Conservation (phyloP, 176 grass and related monocot species). For the Phoenix roebelenii region DNA sequence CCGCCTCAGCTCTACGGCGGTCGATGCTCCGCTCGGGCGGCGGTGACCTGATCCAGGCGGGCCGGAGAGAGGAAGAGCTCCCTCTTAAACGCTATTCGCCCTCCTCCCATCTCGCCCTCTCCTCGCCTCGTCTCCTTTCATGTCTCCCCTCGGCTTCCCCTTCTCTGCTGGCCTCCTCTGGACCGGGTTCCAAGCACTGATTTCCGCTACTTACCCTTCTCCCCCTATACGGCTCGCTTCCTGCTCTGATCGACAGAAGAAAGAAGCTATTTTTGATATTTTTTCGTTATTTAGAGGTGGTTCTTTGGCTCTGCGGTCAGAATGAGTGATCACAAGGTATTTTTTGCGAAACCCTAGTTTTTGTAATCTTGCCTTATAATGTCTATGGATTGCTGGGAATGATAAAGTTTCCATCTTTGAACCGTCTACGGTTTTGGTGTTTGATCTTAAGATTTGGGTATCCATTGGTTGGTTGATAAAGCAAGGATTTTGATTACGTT, state of each 20-base stretch:
- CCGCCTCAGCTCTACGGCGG: no score
- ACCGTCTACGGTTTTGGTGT: no score
- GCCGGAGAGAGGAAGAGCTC: neutral
- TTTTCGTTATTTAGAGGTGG: neutral
- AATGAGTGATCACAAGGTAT: no score
- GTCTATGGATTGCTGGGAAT: no score
- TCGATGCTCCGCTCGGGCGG: no score
- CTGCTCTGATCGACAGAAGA: neutral
- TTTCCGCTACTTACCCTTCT: neutral
- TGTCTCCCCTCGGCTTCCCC: constrained; percentile 1
- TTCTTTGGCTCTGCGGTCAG: neutral
- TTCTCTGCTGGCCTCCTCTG: neutral
- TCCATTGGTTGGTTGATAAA: no score
- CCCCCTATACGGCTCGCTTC: neutral
- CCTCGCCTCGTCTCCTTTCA: constrained; percentile 6
- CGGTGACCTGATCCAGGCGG: no score
- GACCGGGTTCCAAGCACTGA: constrained; percentile 5
- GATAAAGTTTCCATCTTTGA: no score
- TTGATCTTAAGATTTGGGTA: no score
- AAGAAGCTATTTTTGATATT: neutral
- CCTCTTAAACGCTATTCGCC: neutral
- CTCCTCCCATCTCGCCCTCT: neutral
- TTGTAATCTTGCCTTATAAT: no score
- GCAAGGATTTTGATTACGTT: no score
- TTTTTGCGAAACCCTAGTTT: no score